phyloP scores from a whole-genome alignment of 805 yeast genomes.

The Saturnispora bothae region DNA sequence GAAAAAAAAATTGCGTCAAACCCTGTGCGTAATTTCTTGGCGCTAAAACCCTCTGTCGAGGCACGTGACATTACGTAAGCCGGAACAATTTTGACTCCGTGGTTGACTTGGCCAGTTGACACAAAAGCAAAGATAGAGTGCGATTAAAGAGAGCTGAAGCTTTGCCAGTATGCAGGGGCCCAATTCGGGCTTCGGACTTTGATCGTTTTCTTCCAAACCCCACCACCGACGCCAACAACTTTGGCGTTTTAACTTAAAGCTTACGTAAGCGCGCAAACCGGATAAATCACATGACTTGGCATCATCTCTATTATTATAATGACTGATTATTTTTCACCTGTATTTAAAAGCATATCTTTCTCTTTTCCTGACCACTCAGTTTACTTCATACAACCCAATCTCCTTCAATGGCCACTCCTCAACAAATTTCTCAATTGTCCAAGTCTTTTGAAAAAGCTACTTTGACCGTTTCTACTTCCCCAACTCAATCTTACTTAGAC shows the following conservation, averaged over 20 bases:
- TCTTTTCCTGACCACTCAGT: not conserved
- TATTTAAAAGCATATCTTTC: too few relatives aligned
- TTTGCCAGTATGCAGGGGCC: too few relatives aligned
- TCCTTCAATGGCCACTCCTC: conserved; percentile 49
- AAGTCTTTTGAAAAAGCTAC: conserved; percentile 42
- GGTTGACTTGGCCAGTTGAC: too few relatives aligned
- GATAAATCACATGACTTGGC: conserved; percentile 4
- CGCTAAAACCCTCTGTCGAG: not conserved
- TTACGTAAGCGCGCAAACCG: not conserved
- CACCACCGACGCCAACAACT: too few relatives aligned
- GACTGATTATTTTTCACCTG: not conserved
- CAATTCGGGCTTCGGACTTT: too few relatives aligned
- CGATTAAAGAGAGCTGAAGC: too few relatives aligned
- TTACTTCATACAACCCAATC: not conserved
- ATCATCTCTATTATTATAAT: not conserved
- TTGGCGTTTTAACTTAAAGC: too few relatives aligned
- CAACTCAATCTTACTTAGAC: conserved; percentile 56
- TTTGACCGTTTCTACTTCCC: conserved; percentile 68
- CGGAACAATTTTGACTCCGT: too few relatives aligned
- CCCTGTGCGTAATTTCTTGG: too few relatives aligned
- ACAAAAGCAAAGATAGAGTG: too few relatives aligned
- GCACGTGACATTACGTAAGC: not conserved
- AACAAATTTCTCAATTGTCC: conserved; percentile 48
- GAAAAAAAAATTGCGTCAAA: conserved; percentile 3
- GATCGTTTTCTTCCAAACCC: too few relatives aligned